phyloP scores from a whole-genome alignment of 306 rosid species.

The Lathyrus oleraceus region DNA sequence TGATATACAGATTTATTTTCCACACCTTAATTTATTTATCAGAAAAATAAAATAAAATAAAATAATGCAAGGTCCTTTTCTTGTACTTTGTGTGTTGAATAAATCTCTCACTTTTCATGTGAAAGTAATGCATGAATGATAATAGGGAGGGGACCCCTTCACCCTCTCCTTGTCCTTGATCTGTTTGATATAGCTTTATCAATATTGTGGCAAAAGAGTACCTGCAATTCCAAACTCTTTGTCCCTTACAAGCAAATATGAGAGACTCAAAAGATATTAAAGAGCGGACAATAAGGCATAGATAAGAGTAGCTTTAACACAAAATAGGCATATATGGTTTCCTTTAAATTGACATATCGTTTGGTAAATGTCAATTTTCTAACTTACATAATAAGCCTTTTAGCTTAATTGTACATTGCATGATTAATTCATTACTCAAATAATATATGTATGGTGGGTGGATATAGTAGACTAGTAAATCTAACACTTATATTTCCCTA shows the following conservation, averaged over 20 bases:
- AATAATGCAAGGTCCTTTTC: slow-evolving; percentile 38
- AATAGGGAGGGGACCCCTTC: slow-evolving; percentile 46
- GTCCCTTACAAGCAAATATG: slow-evolving; percentile 44
- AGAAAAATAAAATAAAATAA: slow-evolving; percentile 28
- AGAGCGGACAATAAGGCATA: slow-evolving; percentile 36
- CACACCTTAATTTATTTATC: slow-evolving; percentile 32
- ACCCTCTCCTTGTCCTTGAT: neutral
- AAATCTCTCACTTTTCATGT: slow-evolving; percentile 31
- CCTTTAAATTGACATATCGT: slow-evolving; percentile 42
- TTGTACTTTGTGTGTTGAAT: slow-evolving; percentile 38
- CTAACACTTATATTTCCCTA: slow-evolving; percentile 33
- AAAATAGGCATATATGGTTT: slow-evolving; percentile 33
- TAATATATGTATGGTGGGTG: slow-evolving; percentile 36
- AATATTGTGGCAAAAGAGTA: slow-evolving; percentile 40
- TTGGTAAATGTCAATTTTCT: slow-evolving; percentile 54
- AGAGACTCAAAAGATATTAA: slow-evolving; percentile 34
- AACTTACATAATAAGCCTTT: slow-evolving; percentile 34
- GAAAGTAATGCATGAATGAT: slow-evolving; percentile 33
- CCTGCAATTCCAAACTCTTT: slow-evolving; percentile 44
- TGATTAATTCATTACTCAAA: slow-evolving; percentile 42
- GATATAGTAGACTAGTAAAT: slow-evolving; percentile 23
- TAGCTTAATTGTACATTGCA: slow-evolving; percentile 38
- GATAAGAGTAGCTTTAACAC: slow-evolving; percentile 37
- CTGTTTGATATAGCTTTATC: slow-evolving; percentile 31
- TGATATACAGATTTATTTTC: slow-evolving; percentile 24